Evolutionary conservation across 1,139 yeast genomes (phyloP), one percentile per base, ranked within the genome.

Genomic region (Suhomyces anneliseae): DNA sequence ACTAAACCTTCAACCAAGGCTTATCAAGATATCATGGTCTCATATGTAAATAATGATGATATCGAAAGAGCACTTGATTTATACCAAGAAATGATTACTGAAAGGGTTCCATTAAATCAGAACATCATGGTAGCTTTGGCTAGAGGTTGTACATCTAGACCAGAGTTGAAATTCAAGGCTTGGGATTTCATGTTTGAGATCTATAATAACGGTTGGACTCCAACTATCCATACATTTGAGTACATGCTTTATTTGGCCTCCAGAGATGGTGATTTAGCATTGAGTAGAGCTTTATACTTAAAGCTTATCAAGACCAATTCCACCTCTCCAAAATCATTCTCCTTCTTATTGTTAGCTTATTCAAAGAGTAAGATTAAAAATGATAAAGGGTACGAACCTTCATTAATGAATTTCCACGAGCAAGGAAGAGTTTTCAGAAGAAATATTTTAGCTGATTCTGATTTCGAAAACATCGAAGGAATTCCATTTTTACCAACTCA

Each of bases 171-270:
- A 27, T 58, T 70, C 42, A 73, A 76, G 54, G 90, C 96, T 0
- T 93, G 98, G 97, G 81, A 81, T 45, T 85, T 81, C 56, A 79
- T 92, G 47, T 76, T 86, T 52, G 85, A 87, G 53, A 82, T 89
- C 49, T 77, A 83, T 56, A 76, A 79, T 19, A 60, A 66, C 39
- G 79, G 78, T 0, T 73, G 77, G 75, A 65, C 70, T 45, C 76
- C 82, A n/a, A 68, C 77, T 12, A 62, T 79, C 26, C 71, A 71
- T 32, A 78, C 88, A 0, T 76, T 85, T 51, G 87, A 85, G 52
- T 75, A 82, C 15, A 83, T 92, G 82, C 73, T 92, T 64, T 79
- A 84, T 53, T 66, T 92, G 38, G 81, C 95, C 9, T 85, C 92
- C 0, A 76, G 75, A 48, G 92, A 92, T 55, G 95, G 96, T 0